These are phyloP conservation scores for Pleurotus platypus DNA, from an alignment of 768 basidiomycete genomes.

Conservation along the genomic window DNA sequence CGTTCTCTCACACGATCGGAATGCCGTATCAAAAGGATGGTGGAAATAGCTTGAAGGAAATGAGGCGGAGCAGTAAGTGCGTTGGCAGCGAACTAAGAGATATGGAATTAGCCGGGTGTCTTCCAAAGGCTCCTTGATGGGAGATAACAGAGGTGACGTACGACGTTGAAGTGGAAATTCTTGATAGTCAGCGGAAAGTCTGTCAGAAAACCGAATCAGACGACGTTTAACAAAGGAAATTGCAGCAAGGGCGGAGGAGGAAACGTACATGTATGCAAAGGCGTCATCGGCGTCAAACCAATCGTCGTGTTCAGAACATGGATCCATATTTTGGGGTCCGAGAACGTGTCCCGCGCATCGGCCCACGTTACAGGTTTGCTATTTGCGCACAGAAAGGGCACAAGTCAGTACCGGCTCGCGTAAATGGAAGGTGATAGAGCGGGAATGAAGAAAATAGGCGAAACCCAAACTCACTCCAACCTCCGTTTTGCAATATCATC, in stretches of 20 bases:
- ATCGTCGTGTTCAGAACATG: constrained; percentile 6
- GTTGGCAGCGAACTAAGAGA: background rate
- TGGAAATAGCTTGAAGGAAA: constrained; percentile 8
- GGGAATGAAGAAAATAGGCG: background rate
- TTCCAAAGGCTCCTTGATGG: too few species aligned
- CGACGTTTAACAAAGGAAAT: background rate
- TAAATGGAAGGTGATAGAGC: background rate
- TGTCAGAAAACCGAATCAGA: background rate
- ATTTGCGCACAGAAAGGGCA: background rate
- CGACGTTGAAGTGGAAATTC: constrained; percentile 7
- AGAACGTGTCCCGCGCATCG: constrained; percentile 1
- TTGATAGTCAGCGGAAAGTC: constrained; percentile 5
- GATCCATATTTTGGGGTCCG: constrained; percentile 4
- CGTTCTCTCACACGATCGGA: constrained; percentile 10
- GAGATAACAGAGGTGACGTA: background rate
- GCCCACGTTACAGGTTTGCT: constrained; percentile 5
- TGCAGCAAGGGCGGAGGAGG: too few species aligned
- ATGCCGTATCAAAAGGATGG: constrained; percentile 11
- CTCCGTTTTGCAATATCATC: constrained; percentile 3
- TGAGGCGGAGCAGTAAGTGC: constrained; percentile 11
- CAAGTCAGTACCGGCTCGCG: background rate
- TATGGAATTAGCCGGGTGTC: too few species aligned
- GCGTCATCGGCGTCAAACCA: constrained; percentile 4
- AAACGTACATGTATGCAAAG: constrained; percentile 3
- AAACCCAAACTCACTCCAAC: background rate